A percentile compares a stretch with the other conserved stretches of the same genome.
Conservation (phyloP, 202 grass and related monocot species). For the Cymbopogon flexuosus region DNA sequence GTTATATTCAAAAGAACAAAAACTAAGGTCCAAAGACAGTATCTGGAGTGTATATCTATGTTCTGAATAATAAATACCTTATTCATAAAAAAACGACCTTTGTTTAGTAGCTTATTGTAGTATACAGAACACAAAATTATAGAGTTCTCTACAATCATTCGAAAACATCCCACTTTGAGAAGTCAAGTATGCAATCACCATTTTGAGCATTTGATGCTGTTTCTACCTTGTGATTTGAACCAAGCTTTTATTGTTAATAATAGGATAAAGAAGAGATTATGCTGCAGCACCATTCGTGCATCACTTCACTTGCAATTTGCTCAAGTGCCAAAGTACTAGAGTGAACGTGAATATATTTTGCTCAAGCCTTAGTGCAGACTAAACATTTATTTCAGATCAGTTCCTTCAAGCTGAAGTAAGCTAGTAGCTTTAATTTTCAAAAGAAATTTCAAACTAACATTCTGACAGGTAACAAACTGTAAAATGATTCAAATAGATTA, state of each 20-base stretch:
- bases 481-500: conserved; percentile 6
- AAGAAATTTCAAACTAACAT: not conserved
- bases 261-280: not conserved
- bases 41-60: not conserved
- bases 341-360: not conserved
- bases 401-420: not conserved
- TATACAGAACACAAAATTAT: not conserved
- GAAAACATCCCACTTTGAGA: not conserved
- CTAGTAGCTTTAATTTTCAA: not conserved
- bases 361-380: not conserved
- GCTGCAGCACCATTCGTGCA: not conserved
- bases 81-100: not conserved
- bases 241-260: not conserved
- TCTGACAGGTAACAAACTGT: conserved; percentile 11
- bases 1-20: conserved; percentile 13
- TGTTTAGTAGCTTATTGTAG: not conserved
- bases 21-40: not conserved
- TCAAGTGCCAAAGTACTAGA: not conserved
- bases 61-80: not conserved
- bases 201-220: not conserved
- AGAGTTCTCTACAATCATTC: not conserved
- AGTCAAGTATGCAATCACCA: not conserved
- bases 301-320: not conserved
- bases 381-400: conserved; percentile 15
- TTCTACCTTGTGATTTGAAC: not conserved